A percentile compares a stretch with the other conserved stretches of the same genome.
These are phyloP conservation scores for Hymenochaete sp. DNA, from an alignment of 1,284 basidiomycete genomes.

Conservation along the genomic window DNA sequence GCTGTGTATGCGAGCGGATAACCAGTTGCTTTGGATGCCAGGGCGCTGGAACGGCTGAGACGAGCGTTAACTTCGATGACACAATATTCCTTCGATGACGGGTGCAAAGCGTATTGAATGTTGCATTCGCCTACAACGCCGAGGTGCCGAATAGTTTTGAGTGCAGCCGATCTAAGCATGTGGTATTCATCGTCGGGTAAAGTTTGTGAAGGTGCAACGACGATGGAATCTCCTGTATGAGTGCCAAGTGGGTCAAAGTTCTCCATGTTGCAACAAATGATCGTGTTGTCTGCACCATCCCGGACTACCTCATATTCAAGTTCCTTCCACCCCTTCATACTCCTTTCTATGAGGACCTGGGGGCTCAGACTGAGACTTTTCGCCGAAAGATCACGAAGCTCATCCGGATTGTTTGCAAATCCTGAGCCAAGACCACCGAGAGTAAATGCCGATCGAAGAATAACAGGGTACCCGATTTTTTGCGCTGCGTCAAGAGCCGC, in stretches of 20 bases:
- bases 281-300: constrained; percentile 93
- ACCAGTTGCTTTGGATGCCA: constrained; percentile 98
- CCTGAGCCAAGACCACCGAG: constrained; percentile 98
- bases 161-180: constrained; percentile 95
- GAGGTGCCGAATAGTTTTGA: constrained; percentile 96
- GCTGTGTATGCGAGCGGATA: constrained; percentile 99
- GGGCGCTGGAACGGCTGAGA: constrained; percentile 93
- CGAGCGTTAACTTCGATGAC: constrained; percentile 98
- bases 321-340: constrained; percentile 99
- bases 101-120: constrained; percentile 98
- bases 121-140: constrained; percentile 99
- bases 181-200: constrained; percentile 97
- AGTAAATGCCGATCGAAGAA: constrained; percentile 96
- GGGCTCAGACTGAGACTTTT: constrained; percentile 88
- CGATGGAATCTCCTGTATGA: constrained; percentile 99
- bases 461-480: constrained; percentile 94
- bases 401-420: constrained; percentile 93
- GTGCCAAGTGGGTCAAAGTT: constrained; percentile 99
- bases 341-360: constrained; percentile 95
- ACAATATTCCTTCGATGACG: constrained; percentile 88
- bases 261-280: constrained; percentile 97
- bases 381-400: constrained; percentile 90
- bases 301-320: constrained; percentile 99
- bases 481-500: constrained; percentile 89
- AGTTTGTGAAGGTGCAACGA: constrained; percentile 97